Percentiles rank a stretch among this genome's conserved stretches.
Conservation (phyloP, 139 green algal genomes). For the Yamagishiella unicocca region DNA sequence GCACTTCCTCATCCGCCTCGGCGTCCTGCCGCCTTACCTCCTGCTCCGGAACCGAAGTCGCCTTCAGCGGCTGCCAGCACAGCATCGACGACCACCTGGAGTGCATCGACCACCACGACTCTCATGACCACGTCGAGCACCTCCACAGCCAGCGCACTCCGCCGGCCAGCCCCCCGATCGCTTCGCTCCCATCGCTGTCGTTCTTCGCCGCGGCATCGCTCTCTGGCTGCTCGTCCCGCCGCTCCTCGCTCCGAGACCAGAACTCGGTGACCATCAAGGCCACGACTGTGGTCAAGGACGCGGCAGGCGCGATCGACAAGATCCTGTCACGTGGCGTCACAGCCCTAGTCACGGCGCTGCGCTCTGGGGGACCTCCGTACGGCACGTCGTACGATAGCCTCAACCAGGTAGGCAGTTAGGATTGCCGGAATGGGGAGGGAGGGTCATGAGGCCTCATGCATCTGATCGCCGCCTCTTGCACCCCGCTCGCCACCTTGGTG, state of each 20-base stretch:
- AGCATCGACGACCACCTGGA: too few relatives aligned
- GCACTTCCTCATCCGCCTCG: neutral
- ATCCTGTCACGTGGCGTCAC: conserved; percentile 47
- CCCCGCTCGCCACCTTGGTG: too few relatives aligned
- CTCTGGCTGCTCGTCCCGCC: conserved; percentile 3
- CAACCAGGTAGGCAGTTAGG: conserved; percentile 20
- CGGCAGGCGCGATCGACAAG: conserved; percentile 56
- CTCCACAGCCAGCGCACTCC: too few relatives aligned
- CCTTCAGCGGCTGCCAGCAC: too few relatives aligned
- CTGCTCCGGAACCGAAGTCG: too few relatives aligned
- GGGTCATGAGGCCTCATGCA: too few relatives aligned
- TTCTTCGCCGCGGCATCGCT: neutral
- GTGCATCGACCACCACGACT: too few relatives aligned
- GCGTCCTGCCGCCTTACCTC: neutral
- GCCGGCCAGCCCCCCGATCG: neutral
- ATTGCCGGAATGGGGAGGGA: too few relatives aligned
- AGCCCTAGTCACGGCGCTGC: conserved; percentile 52
- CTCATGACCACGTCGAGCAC: too few relatives aligned
- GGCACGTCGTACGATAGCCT: conserved; percentile 13
- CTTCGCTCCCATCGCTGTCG: neutral
- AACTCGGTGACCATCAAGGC: conserved; percentile 63
- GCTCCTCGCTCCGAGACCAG: conserved; percentile 47
- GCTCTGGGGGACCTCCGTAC: neutral
- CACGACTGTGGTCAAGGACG: conserved; percentile 57
- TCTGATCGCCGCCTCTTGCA: too few relatives aligned